Conservation (phyloP, 1,284 basidiomycete genomes). For the Pascua guehoae region DNA sequence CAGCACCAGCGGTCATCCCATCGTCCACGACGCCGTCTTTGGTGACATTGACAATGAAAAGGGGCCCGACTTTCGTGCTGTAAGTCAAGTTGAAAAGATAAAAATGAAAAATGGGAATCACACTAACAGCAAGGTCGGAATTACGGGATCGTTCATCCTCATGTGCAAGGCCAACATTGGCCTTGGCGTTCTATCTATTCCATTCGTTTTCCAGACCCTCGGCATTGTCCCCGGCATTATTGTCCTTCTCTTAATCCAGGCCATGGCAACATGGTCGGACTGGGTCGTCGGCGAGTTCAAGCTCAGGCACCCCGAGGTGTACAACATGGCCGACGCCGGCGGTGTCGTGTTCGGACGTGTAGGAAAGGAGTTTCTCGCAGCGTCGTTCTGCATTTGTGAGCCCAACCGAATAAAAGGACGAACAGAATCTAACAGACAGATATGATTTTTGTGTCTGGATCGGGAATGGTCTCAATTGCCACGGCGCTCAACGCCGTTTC, state of each 20-base stretch:
- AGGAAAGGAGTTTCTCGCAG: slow-evolving; percentile 24
- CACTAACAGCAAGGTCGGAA: slow-evolving; percentile 11
- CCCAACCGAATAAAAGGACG: not conserved
- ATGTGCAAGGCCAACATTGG: slow-evolving; percentile 33
- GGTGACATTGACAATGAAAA: slow-evolving; percentile 24
- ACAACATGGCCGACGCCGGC: slow-evolving; percentile 26
- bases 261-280: slow-evolving; percentile 30
- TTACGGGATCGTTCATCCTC: slow-evolving; percentile 19
- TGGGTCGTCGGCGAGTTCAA: slow-evolving; percentile 22
- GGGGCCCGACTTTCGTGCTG: slow-evolving; percentile 30
- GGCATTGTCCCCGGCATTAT: slow-evolving; percentile 35
- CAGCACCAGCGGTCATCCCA: not conserved
- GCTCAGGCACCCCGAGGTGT: slow-evolving; percentile 17
- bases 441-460: slow-evolving; percentile 7
- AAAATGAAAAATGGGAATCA: not conserved
- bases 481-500: slow-evolving; percentile 9
- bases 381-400: slow-evolving; percentile 1
- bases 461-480: slow-evolving; percentile 2
- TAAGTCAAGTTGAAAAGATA: slow-evolving; percentile 5
- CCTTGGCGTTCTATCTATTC: slow-evolving; percentile 35
- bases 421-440: not conserved
- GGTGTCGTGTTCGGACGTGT: slow-evolving; percentile 16
- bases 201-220: slow-evolving; percentile 27
- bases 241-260: slow-evolving; percentile 26
- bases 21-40: slow-evolving; percentile 27